A percentile compares a stretch with the other conserved stretches of the same genome.
These are phyloP conservation scores for Physaria fendleri DNA, from an alignment of 345 rosid genomes.

Conservation along the genomic window DNA sequence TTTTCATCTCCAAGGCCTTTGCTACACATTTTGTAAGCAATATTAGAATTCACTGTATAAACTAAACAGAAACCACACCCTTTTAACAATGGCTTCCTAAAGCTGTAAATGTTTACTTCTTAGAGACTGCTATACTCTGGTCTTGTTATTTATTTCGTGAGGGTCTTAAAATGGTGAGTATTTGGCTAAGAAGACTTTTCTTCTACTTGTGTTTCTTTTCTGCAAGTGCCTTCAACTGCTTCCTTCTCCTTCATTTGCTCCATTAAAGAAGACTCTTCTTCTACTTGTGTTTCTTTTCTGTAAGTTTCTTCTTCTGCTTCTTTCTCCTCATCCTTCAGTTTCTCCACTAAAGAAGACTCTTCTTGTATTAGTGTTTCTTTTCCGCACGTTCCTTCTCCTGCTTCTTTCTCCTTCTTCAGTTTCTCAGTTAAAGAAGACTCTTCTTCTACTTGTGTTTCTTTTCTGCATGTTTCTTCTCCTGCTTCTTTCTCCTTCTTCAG, in stretches of 20 bases:
- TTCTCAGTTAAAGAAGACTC: no score
- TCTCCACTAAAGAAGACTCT: no score
- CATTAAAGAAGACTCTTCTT: no score
- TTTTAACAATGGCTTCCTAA: constrained; percentile 1
- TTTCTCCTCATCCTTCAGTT: no score
- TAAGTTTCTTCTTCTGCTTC: not conserved
- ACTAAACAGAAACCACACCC: not conserved
- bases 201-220: not conserved
- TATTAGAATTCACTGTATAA: constrained; percentile 9
- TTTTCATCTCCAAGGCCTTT: constrained; percentile 1
- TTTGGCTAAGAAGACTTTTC: not conserved
- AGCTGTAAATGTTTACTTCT: not conserved
- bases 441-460: not conserved
- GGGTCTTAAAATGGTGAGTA: no score
- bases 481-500: not conserved
- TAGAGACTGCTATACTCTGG: not conserved
- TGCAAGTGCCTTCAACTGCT: not conserved
- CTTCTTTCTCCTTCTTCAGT: no score
- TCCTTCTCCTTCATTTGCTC: no score
- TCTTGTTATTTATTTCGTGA: not conserved
- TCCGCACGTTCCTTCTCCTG: not conserved
- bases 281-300: not conserved
- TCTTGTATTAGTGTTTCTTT: not conserved
- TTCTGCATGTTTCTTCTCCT: not conserved
- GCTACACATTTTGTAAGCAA: constrained; percentile 11